phyloP scores from a whole-genome alignment of 768 basidiomycete genomes.

The Ephemerocybe angulata region DNA sequence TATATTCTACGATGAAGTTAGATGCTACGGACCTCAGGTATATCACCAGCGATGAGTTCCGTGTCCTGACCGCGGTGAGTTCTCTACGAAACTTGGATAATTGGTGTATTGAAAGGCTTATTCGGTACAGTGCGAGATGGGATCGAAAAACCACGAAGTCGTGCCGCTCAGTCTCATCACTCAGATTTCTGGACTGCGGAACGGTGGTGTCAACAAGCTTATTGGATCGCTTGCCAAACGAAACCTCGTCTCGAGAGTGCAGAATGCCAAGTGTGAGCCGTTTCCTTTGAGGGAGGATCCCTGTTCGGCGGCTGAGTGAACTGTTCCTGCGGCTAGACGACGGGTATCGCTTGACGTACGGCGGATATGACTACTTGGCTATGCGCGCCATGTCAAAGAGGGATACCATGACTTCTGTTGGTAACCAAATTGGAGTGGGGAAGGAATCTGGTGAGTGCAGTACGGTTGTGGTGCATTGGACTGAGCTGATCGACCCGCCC shows the following conservation, averaged over 20 bases:
- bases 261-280: slow-evolving; percentile 82
- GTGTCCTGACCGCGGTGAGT: slow-evolving; percentile 89
- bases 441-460: slow-evolving; percentile 82
- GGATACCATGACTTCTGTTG: slow-evolving; percentile 85
- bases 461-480: background rate
- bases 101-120: slow-evolving; percentile 6
- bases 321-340: slow-evolving; percentile 70
- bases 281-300: slow-evolving; percentile 2
- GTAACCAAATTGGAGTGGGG: slow-evolving; percentile 97
- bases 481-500: background rate
- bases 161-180: slow-evolving; percentile 87
- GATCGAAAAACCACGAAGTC: slow-evolving; percentile 96
- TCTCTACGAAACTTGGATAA: background rate
- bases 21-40: slow-evolving; percentile 95
- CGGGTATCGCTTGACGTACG: slow-evolving; percentile 95
- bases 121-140: slow-evolving; percentile 83
- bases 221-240: slow-evolving; percentile 89
- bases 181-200: slow-evolving; percentile 88
- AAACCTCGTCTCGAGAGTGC: slow-evolving; percentile 83
- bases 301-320: slow-evolving; percentile 1
- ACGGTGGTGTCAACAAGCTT: slow-evolving; percentile 91
- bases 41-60: slow-evolving; percentile 86
- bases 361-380: slow-evolving; percentile 96
- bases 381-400: slow-evolving; percentile 90
- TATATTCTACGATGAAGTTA: slow-evolving; percentile 65